phyloP scores from a whole-genome alignment of 495 filamentous ascomycete species.

The Xanthoparmelia taractica region DNA sequence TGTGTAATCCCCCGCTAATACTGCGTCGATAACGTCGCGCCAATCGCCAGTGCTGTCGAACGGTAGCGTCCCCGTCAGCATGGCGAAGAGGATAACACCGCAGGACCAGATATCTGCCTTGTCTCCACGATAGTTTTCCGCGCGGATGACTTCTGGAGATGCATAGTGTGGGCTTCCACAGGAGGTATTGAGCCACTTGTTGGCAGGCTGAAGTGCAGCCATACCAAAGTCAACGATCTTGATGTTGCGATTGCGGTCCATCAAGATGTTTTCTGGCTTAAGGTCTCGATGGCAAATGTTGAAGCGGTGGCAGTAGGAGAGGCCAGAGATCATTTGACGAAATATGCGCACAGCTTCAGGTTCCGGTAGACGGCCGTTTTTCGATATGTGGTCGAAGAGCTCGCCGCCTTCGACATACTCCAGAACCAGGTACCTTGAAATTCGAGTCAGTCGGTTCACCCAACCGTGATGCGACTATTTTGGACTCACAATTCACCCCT shows the following conservation, averaged over 20 bases:
- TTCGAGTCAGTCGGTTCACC: slow-evolving; percentile 6
- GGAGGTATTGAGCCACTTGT: slow-evolving; percentile 69
- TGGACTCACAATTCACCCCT: slow-evolving; percentile 73
- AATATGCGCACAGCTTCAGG: slow-evolving; percentile 76
- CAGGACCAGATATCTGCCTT: slow-evolving; percentile 91
- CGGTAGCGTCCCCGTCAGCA: slow-evolving; percentile 70
- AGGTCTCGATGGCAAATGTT: slow-evolving; percentile 93
- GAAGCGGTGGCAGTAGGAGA: slow-evolving; percentile 87
- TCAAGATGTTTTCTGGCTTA: slow-evolving; percentile 93
- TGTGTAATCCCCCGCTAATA: slow-evolving; percentile 60
- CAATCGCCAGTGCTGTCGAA: slow-evolving; percentile 62
- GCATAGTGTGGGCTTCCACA: slow-evolving; percentile 97
- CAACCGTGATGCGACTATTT: background rate
- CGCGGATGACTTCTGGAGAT: slow-evolving; percentile 78
- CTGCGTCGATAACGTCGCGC: slow-evolving; percentile 45
- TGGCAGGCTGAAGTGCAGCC: slow-evolving; percentile 80
- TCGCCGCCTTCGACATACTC: slow-evolving; percentile 91
- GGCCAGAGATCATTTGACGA: slow-evolving; percentile 84
- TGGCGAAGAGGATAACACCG: slow-evolving; percentile 80
- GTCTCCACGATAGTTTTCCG: slow-evolving; percentile 66
- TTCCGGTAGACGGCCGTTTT: slow-evolving; percentile 60
- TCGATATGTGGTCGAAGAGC: slow-evolving; percentile 72
- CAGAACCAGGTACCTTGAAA: slow-evolving; percentile 80
- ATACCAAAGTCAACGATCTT: slow-evolving; percentile 98
- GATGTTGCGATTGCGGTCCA: slow-evolving; percentile 62